Percentiles rank a stretch among this genome's conserved stretches.
Conservation (phyloP, 768 basidiomycete genomes). For the Dendrothele bispora region DNA sequence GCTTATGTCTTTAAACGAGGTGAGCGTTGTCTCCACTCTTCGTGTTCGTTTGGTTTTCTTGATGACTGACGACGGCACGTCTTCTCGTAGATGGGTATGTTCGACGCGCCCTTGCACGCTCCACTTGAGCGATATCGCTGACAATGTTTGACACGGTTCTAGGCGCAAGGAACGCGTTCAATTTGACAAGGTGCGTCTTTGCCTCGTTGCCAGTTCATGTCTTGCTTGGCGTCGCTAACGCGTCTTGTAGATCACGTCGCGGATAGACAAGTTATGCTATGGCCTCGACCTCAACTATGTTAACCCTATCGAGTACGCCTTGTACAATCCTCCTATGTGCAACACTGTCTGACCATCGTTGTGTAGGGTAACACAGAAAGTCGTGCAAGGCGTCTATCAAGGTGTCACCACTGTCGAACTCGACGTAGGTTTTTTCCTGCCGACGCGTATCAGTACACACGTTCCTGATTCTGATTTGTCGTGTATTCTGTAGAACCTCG, state of each 20-base stretch:
- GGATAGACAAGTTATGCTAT: constrained; percentile 91
- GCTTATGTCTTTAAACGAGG: constrained; percentile 36
- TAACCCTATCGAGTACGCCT: constrained; percentile 84
- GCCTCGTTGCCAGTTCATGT: constrained; percentile 9
- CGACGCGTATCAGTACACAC: neutral
- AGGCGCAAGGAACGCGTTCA: constrained; percentile 90
- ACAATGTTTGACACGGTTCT: constrained; percentile 16
- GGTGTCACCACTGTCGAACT: constrained; percentile 93
- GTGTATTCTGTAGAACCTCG: constrained; percentile 68
- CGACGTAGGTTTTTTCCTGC: neutral
- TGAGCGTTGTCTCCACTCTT: constrained; percentile 13
- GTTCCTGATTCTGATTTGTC: constrained; percentile 5
- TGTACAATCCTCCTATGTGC: constrained; percentile 2
- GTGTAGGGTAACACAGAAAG: constrained; percentile 83
- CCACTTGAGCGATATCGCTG: constrained; percentile 13
- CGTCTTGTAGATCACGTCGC: constrained; percentile 69
- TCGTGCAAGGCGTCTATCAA: constrained; percentile 89
- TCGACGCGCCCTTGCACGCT: constrained; percentile 35
- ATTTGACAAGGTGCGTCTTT: constrained; percentile 80
- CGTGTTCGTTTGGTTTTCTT: constrained; percentile 9
- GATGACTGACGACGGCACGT: constrained; percentile 35
- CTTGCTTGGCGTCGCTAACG: constrained; percentile 14
- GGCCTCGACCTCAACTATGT: constrained; percentile 92
- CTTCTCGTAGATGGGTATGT: constrained; percentile 13
- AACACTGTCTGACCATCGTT: constrained; percentile 9